phyloP scores from a whole-genome alignment of 495 filamentous ascomycete species.

The Aspergillus sclerotiicarbonarius region DNA sequence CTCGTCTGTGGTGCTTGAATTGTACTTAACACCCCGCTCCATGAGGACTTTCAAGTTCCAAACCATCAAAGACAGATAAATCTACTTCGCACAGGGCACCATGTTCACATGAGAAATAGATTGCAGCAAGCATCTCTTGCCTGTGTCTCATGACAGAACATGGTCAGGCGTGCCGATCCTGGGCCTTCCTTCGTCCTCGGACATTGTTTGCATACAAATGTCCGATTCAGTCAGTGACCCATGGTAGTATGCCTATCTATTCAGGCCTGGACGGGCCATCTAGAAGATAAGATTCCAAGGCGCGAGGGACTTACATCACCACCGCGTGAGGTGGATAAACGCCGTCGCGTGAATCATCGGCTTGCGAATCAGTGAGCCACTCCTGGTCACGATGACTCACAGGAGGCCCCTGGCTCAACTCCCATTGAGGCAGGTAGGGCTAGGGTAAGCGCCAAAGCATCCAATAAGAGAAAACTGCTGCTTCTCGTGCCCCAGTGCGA shows the following conservation, averaged over 20 bases:
- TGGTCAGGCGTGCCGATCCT: background rate
- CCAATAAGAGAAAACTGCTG: background rate
- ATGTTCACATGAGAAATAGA: background rate
- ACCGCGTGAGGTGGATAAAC: background rate
- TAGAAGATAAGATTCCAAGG: too few species aligned
- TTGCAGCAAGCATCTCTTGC: background rate
- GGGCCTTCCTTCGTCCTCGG: background rate
- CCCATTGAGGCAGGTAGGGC: background rate
- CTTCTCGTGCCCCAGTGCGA: constrained; percentile 11
- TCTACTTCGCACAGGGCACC: background rate
- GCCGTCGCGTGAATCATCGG: background rate
- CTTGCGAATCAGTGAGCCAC: background rate
- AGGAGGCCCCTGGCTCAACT: background rate
- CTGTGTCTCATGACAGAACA: background rate
- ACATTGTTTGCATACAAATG: background rate
- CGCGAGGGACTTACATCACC: background rate
- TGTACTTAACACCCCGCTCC: too few species aligned
- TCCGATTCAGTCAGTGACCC: background rate
- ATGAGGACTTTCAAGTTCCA: background rate
- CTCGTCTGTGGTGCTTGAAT: too few species aligned
- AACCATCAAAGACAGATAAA: background rate
- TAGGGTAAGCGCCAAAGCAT: constrained; percentile 1
- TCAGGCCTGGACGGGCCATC: too few species aligned
- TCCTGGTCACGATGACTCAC: background rate
- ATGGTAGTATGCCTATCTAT: too few species aligned